Evolutionary conservation across 176 grass and related monocot genomes (phyloP).

Genomic region (Alopecurus myosuroides): DNA sequence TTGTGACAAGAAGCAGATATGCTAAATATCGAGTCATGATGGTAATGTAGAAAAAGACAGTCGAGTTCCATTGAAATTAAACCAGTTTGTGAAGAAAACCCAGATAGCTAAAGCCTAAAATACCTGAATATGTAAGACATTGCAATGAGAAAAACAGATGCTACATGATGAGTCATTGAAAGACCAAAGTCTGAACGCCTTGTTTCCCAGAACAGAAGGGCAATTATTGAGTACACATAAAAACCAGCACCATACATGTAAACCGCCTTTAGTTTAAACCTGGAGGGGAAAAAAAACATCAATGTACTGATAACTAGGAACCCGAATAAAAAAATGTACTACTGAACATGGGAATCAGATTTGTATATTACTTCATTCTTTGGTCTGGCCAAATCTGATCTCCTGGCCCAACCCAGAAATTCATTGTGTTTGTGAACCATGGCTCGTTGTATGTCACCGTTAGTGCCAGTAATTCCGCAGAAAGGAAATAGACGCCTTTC

Average conservation of each 20-base stretch:
- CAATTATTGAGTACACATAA: slow-evolving; percentile 84
- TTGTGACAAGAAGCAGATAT: not conserved
- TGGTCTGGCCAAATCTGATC: slow-evolving; percentile 82
- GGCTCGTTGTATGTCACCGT: slow-evolving; percentile 70
- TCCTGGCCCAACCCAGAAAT: slow-evolving; percentile 78
- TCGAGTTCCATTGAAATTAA: not conserved
- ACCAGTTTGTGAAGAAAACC: not conserved
- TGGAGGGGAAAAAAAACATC: not conserved
- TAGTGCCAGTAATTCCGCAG: slow-evolving; percentile 57
- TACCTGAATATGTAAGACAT: slow-evolving; percentile 90
- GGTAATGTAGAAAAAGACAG: not conserved
- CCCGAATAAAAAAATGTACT: not conserved
- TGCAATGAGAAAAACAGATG: slow-evolving; percentile 58
- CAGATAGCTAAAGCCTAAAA: not conserved
- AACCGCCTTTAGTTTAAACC: slow-evolving; percentile 68
- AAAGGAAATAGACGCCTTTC: slow-evolving; percentile 86
- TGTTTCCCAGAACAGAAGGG: slow-evolving; percentile 83
- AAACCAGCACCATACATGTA: slow-evolving; percentile 90
- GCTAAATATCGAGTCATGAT: not conserved
- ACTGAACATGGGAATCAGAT: slow-evolving; percentile 1
- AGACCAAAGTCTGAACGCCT: slow-evolving; percentile 70
- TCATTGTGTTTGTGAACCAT: slow-evolving; percentile 74
- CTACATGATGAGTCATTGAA: slow-evolving; percentile 76
- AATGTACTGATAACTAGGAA: not conserved
- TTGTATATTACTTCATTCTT: slow-evolving; percentile 55